Evolutionary conservation across 352 stramenopile genomes (phyloP), one percentile per base, ranked within the genome.

Genomic region (Pythium scleroteichum): DNA sequence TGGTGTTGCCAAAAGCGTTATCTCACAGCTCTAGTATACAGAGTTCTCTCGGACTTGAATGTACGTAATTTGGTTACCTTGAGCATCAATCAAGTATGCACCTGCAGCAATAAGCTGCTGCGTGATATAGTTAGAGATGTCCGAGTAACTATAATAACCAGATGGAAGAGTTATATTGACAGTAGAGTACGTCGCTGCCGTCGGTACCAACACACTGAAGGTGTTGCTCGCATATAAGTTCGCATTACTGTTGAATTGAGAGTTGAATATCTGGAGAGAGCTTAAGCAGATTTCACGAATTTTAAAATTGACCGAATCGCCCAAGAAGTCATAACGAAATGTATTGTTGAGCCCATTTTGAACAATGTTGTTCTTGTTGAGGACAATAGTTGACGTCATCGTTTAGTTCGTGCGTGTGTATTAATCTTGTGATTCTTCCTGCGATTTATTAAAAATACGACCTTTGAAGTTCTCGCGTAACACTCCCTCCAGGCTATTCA

Each of bases 31-130:
- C 32, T 74, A 74, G 27, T 68, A 74, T 14, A 41, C 58, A 9
- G 35, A 12, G 47, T 74, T 74, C 22, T 55, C 59, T 10, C 22
- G 24, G 12, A 74, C 20, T 41, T 61, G 22, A 24, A 74, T 47
- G 38, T 67, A 74, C 20, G 42, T 53, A 16, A 64, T 26, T 8
- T 64, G 48, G 40, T 74, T 64, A 19, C 56, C 56, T 8, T 38
- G 23, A 13, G 51, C 5, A 53, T 74, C 48, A 51, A 70, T 62
- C n/a, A 74, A 45, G 60, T 74, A 74, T 3, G 66, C 66, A 23
- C 66, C 66, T 47, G 46, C 57, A 50, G 57, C 48, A 19, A 65
- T 39, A 19, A 73, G 42, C 20, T 45, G 58, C 3, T 13, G 40
- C 42, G 62, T 42, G 60, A 70, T 73, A 45, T 42, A 62, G 20